Base-by-base conservation (phyloP, 768 basidiomycete genomes). In the Rhizopogon vesiculosus region DNA sequence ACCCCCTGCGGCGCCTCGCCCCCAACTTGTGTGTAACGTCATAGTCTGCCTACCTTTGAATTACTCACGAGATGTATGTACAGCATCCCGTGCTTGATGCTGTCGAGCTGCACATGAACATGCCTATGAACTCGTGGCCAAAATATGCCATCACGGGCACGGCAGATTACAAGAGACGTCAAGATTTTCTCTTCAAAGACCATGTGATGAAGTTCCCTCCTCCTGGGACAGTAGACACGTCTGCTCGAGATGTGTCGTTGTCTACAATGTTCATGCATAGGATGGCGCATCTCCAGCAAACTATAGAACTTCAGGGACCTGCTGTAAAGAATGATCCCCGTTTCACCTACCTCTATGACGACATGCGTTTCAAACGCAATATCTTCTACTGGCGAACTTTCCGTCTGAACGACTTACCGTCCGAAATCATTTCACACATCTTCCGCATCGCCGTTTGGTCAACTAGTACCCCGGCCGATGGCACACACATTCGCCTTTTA, bases 341-440 rank as follows among this genome's bases (percentile, higher is more conserved):
- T 38, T 49, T 16, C 48, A 22, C 2, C 25, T 49, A 49, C 35
- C 38, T 49, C 10, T 39, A 49, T 25, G 48, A 49, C 33, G 48
- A 49, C 48, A 49, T 51, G n/a, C 61, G 58, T 53, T 62, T 56
- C 56, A 58, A 58, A 15, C 59, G 59, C 25, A 51, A 61, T 29
- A 45, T 73, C 59, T 54, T 70, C 3, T 66, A 68, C 49, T 78
- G 74, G 70, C 66, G 67, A 39, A 69, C 72, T 35, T 87, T 87
- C 66, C 79, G 78, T 43, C 70, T 89, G 58, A 80, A 79, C 67
- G 76, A 83, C 35, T 75, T 89, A 3, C 89, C 88, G 2, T 66
- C 74, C 31, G 89, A 91, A 65, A 82, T 90, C 54, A 70, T 89
- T 56, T 70, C 68, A 69, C 77, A 81, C 56, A 85, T 91, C 60